These are phyloP conservation scores for Cadophora sp. DNA, from an alignment of 2,329 filamentous ascomycete genomes.

Conservation along the genomic window DNA sequence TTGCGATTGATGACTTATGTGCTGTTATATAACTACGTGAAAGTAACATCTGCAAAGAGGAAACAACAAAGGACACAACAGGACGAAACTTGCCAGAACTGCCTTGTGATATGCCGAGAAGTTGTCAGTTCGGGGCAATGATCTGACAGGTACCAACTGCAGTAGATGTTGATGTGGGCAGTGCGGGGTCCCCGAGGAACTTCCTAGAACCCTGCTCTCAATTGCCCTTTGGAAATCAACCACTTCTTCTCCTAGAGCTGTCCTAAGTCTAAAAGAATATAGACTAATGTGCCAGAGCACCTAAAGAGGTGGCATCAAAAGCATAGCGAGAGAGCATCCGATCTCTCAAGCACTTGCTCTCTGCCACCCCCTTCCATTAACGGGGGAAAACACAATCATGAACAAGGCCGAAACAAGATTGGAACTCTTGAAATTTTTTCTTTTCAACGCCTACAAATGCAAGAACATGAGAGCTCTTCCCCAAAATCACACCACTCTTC, in stretches of 20 bases:
- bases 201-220: neutral
- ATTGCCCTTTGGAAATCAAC: neutral
- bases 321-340: neutral
- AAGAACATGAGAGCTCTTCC: neutral
- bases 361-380: neutral
- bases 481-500: neutral
- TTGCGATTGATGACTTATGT: constrained; percentile 3
- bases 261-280: neutral
- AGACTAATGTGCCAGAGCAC: neutral
- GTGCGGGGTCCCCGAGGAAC: neutral
- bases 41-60: neutral
- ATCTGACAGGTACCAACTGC: neutral
- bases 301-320: neutral
- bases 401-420: neutral
- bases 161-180: neutral
- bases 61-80: neutral
- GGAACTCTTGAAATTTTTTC: too few species aligned
- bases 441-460: neutral
- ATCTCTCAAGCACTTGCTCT: neutral
- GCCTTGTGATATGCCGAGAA: neutral
- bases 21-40: neutral
- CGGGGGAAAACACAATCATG: neutral
- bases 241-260: neutral
- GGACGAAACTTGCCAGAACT: neutral
- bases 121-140: neutral